Evolutionary conservation across 2,329 filamentous ascomycete genomes (phyloP).

Genomic region (Cercospora sesami): DNA sequence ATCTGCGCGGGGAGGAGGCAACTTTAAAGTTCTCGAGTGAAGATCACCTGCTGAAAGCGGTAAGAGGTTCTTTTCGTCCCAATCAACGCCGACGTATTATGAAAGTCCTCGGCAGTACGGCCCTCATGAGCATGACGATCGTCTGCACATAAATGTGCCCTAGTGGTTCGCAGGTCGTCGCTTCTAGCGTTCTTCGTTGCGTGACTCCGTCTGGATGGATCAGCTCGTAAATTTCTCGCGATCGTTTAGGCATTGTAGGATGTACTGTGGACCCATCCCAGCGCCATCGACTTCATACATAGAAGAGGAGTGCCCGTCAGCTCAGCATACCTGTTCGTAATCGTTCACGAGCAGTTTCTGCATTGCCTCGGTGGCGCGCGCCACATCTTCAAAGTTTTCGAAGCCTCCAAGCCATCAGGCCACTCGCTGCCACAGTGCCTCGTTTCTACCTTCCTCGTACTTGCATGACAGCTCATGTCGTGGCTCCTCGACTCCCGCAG

Average conservation of each 20-base stretch:
- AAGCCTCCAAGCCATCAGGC: neutral
- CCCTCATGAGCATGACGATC: neutral
- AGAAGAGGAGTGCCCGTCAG: neutral
- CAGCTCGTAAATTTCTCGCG: neutral
- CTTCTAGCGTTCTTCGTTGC: neutral
- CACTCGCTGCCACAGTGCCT: neutral
- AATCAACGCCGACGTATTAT: neutral
- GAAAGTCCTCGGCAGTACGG: neutral
- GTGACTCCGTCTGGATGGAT: neutral
- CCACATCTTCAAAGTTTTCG: neutral
- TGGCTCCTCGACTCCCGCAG: neutral
- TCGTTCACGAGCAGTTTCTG: neutral
- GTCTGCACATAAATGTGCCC: neutral
- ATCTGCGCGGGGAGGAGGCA: constrained; percentile 2
- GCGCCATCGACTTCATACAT: neutral
- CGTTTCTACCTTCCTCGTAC: neutral
- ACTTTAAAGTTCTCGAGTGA: neutral
- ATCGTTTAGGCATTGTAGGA: neutral
- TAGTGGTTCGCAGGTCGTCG: neutral
- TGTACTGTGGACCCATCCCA: neutral
- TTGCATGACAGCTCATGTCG: neutral
- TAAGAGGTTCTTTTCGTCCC: neutral
- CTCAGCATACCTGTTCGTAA: neutral
- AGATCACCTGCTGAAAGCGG: neutral
- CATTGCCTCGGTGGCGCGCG: neutral